Evolutionary conservation across 495 filamentous ascomycete genomes (phyloP), one percentile per base, ranked within the genome.

Genomic region (Astrothelium subdiscretum): DNA sequence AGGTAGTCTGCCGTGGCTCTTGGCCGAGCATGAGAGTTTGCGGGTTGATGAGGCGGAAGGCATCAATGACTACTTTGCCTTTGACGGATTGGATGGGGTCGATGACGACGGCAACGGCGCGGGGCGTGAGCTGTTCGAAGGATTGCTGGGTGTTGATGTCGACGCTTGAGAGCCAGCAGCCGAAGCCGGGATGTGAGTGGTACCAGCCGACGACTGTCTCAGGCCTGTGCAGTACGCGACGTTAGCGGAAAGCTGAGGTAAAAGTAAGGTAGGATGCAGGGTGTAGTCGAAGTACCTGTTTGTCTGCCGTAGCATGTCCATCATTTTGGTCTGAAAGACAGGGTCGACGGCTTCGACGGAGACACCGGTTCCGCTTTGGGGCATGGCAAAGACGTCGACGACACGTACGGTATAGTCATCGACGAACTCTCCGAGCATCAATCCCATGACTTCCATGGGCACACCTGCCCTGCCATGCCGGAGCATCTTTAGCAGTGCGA

Each of bases 121-220:
- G 89, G 43, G 95, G 90, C 0, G 89, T 97, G 52, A 97, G 85
- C 74, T 97, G 95, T 75, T 98, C 94, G 79, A 98, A 98, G 32
- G 91, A 96, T 77, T 98, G 94, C 74, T 98, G 94, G 42, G 94
- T 98, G 76, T 97, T 97, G 81, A 98, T 97, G 82, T 98, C 94
- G 68, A 98, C 94, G 29, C 89, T 92, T 5, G 94, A 97, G 20
- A 98, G 84, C 94, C 94, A 98, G 81, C 94, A 98, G 67, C 94
- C 94, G 74, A 98, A 98, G 59, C 94, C 94, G 59, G 94, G 94
- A 81, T 98, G 94, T 31, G 94, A 97, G 76, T 98, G 94, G 78
- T 98, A 98, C 94, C 94, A 98, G 71, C 94, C 94, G 38, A 98
- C 94, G 64, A 98, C 94, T 0, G 90, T 91, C 74, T 98, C 94